A percentile compares a stretch with the other conserved stretches of the same genome.
These are phyloP conservation scores for Lathyrus sativus DNA, from an alignment of 306 rosid species.

Conservation along the genomic window DNA sequence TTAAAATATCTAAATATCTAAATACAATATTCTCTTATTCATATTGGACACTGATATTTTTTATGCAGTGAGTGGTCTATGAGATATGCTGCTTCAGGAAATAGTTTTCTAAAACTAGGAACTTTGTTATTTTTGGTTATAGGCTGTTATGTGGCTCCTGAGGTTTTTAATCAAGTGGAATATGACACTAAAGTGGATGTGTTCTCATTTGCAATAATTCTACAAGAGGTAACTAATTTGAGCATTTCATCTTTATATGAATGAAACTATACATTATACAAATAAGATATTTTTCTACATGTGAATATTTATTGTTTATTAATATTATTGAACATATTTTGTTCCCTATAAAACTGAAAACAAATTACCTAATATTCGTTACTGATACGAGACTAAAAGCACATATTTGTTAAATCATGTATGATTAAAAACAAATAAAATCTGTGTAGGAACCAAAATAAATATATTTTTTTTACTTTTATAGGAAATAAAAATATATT, in stretches of 20 bases:
- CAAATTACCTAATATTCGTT: too few species aligned
- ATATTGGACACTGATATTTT: slow-evolving; percentile 26
- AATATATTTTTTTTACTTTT: too few species aligned
- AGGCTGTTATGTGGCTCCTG: slow-evolving; percentile 95
- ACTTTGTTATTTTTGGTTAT: slow-evolving; percentile 36
- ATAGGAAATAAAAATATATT: too few species aligned
- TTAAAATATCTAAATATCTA: slow-evolving; percentile 38
- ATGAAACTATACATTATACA: too few species aligned
- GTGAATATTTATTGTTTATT: slow-evolving; percentile 1
- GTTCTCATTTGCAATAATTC: slow-evolving; percentile 84
- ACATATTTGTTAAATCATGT: too few species aligned
- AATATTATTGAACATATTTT: background rate
- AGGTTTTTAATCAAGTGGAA: slow-evolving; percentile 73
- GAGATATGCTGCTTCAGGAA: slow-evolving; percentile 22
- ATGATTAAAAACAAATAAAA: too few species aligned
- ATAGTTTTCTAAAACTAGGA: slow-evolving; percentile 36
- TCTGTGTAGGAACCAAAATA: too few species aligned
- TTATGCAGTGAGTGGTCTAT: slow-evolving; percentile 24
- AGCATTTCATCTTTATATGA: slow-evolving; percentile 16
- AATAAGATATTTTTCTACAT: background rate
- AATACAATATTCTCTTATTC: slow-evolving; percentile 29
- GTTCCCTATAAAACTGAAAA: background rate
- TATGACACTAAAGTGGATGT: slow-evolving; percentile 95
- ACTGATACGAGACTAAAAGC: too few species aligned
- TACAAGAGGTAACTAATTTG: slow-evolving; percentile 77